phyloP scores from a whole-genome alignment of 2,329 filamentous ascomycete species.

The Ophiostoma australiae region DNA sequence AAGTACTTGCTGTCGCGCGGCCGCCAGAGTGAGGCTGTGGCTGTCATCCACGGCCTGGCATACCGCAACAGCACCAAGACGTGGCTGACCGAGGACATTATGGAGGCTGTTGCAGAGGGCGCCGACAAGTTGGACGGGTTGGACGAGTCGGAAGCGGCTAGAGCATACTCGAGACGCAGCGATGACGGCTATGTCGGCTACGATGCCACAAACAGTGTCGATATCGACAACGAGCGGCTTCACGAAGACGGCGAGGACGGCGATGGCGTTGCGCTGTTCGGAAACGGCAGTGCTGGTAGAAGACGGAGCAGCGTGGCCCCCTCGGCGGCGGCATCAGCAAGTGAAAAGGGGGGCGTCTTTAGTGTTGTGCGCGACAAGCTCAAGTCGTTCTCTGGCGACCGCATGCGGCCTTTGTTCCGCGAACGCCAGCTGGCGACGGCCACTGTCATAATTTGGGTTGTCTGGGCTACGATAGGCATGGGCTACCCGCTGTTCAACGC shows the following conservation, averaged over 20 bases:
- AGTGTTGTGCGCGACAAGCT: slow-evolving; percentile 54
- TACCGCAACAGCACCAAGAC: slow-evolving; percentile 64
- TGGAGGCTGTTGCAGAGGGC: slow-evolving; percentile 51
- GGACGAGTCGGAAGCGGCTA: background rate
- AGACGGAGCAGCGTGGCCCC: background rate
- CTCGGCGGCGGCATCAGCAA: background rate
- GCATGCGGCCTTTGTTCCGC: slow-evolving; percentile 61
- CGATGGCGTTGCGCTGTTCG: slow-evolving; percentile 4
- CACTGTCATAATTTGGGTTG: slow-evolving; percentile 64
- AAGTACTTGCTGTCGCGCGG: slow-evolving; percentile 76
- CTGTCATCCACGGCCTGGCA: slow-evolving; percentile 73
- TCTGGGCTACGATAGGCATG: slow-evolving; percentile 79
- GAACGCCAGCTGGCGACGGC: slow-evolving; percentile 48
- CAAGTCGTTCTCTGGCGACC: slow-evolving; percentile 60
- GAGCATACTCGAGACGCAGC: background rate
- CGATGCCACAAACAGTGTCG: slow-evolving; percentile 12
- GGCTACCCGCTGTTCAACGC: slow-evolving; percentile 85
- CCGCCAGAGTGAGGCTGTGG: slow-evolving; percentile 71
- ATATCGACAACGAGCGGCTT: slow-evolving; percentile 3
- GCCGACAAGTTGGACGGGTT: slow-evolving; percentile 31
- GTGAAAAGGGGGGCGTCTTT: background rate
- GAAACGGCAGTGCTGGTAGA: slow-evolving; percentile 19
- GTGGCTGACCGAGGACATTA: slow-evolving; percentile 69
- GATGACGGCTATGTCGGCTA: slow-evolving; percentile 22
- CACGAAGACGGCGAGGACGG: slow-evolving; percentile 3